Evolutionary conservation across 257 asterid genomes (phyloP).

Genomic region (Nyctanthes arbortristis): DNA sequence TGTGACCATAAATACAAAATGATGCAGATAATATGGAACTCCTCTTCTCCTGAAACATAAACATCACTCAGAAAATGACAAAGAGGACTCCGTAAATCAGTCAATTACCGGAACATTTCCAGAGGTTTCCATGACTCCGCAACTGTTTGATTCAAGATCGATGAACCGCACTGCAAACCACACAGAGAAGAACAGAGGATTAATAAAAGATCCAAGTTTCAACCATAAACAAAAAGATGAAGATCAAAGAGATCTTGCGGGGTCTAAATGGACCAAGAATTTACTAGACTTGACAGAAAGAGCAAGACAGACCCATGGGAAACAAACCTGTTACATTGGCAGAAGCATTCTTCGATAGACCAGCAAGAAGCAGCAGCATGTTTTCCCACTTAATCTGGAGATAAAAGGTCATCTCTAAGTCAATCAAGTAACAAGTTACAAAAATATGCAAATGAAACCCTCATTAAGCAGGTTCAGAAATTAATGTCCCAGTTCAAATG

Average conservation of each 20-base stretch:
- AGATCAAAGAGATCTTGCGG: constrained; percentile 13
- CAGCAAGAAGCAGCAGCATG: constrained; percentile 76
- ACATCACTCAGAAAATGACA: constrained; percentile 16
- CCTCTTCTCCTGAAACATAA: constrained; percentile 15
- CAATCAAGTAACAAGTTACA: constrained; percentile 11
- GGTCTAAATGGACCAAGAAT: constrained; percentile 15
- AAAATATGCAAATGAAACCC: constrained; percentile 5
- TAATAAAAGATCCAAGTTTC: constrained; percentile 3
- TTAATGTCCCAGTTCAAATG: constrained; percentile 6
- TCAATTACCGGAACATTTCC: constrained; percentile 80
- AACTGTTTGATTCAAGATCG: constrained; percentile 68
- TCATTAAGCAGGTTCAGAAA: constrained; percentile 1
- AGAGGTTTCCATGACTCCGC: constrained; percentile 66
- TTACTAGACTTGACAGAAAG: constrained; percentile 13
- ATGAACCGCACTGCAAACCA: constrained; percentile 69
- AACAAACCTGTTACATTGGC: constrained; percentile 68
- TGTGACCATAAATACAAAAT: background rate
- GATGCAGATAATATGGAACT: background rate
- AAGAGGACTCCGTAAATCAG: constrained; percentile 25
- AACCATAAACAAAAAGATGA: constrained; percentile 11
- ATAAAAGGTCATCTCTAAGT: constrained; percentile 11
- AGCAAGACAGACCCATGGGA: constrained; percentile 1
- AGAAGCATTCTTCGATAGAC: constrained; percentile 67
- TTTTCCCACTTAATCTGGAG: constrained; percentile 73
- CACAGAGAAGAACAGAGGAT: too few species aligned